phyloP scores from a whole-genome alignment of 345 rosid species.

The Eucalyptus paniculata region DNA sequence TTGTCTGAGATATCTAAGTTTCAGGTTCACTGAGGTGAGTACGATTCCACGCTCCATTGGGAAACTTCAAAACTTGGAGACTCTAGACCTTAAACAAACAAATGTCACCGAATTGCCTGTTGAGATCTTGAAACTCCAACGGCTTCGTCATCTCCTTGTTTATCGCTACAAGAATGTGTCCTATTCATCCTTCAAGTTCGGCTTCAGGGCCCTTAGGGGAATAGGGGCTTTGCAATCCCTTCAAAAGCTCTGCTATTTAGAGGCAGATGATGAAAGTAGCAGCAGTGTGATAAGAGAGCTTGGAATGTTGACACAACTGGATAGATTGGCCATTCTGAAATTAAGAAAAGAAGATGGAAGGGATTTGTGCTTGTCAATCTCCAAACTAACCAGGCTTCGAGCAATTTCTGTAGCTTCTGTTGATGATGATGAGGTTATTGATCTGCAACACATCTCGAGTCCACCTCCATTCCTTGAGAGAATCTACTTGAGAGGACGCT shows the following conservation, averaged over 20 bases:
- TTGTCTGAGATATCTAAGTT: conserved; percentile 21
- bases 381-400: conserved; percentile 8
- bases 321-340: conserved; percentile 21
- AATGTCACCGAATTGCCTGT: conserved; percentile 15
- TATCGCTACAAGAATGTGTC: conserved; percentile 14
- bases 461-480: conserved; percentile 17
- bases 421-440: conserved; percentile 10
- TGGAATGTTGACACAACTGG: conserved; percentile 17
- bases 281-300: background rate
- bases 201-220: conserved; percentile 4
- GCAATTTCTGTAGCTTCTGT: conserved; percentile 11
- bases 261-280: background rate
- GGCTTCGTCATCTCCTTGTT: conserved; percentile 17
- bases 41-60: conserved; percentile 13
- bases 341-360: conserved; percentile 22
- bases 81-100: conserved; percentile 26
- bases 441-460: conserved; percentile 5
- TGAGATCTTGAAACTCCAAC: conserved; percentile 16
- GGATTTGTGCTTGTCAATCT: conserved; percentile 12
- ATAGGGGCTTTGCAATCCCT: conserved; percentile 3
- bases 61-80: conserved; percentile 27
- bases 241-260: background rate
- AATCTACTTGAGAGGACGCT: conserved; percentile 12
- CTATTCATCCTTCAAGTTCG: conserved; percentile 3
- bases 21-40: conserved; percentile 16